Percentiles rank a stretch among this genome's conserved stretches.
Evolutionary conservation across 352 stramenopile genomes (phyloP).

Genomic region (Phytophthora pinifolia): DNA sequence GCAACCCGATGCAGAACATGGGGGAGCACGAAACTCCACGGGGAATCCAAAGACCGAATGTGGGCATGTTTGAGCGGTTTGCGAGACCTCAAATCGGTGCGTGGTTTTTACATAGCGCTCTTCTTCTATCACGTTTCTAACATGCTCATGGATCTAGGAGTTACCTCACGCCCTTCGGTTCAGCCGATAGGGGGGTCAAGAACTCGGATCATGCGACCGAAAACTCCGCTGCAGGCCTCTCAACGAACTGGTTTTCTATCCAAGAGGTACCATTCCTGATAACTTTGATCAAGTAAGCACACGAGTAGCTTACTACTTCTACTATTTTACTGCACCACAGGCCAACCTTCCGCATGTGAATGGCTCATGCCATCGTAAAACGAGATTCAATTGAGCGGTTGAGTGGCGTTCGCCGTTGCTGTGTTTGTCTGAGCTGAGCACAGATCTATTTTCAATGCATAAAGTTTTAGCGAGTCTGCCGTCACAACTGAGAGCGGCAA

Average conservation of each 20-base stretch:
- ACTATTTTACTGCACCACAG: slow-evolving; percentile 9
- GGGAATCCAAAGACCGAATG: slow-evolving; percentile 48
- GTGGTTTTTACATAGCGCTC: not conserved
- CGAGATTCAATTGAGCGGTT: not conserved
- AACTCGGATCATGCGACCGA: slow-evolving; percentile 63
- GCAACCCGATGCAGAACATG: slow-evolving; percentile 32
- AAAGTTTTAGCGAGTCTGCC: slow-evolving; percentile 2
- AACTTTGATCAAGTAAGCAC: not conserved
- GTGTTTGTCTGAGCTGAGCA: not conserved
- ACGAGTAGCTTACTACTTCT: not conserved
- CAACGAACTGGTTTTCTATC: slow-evolving; percentile 62
- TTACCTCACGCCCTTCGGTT: slow-evolving; percentile 29
- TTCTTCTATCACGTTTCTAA: slow-evolving; percentile 10
- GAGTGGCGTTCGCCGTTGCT: slow-evolving; percentile 1
- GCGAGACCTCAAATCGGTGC: slow-evolving; percentile 60
- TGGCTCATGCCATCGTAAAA: not conserved
- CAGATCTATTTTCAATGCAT: slow-evolving; percentile 27
- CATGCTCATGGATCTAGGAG: slow-evolving; percentile 10
- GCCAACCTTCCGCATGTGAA: slow-evolving; percentile 41
- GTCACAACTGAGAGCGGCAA: slow-evolving; percentile 12
- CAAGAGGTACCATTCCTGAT: slow-evolving; percentile 42
- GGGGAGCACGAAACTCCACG: slow-evolving; percentile 44
- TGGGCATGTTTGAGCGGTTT: slow-evolving; percentile 69
- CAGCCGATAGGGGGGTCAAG: slow-evolving; percentile 45
- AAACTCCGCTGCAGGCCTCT: slow-evolving; percentile 66